Percentiles rank a stretch among this genome's conserved stretches.
phyloP scores from a whole-genome alignment of 192 early-diverging fungal genomes.

The Linnemannia hyalina region DNA sequence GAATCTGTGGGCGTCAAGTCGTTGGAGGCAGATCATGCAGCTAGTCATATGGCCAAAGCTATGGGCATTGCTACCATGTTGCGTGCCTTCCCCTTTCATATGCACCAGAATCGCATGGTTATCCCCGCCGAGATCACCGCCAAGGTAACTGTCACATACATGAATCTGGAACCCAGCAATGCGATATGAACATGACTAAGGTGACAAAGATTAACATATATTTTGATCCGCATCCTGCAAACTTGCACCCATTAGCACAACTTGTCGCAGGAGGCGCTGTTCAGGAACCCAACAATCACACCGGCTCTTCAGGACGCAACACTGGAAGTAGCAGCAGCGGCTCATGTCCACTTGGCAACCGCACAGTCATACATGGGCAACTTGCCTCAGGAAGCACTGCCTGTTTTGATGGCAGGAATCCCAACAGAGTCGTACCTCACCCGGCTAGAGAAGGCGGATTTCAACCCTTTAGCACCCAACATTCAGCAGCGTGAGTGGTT shows the following conservation, averaged over 20 bases:
- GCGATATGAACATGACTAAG: too few relatives aligned
- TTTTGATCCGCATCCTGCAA: neutral
- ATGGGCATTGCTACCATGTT: constrained; percentile 84
- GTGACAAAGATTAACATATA: neutral
- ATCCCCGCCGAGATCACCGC: constrained; percentile 83
- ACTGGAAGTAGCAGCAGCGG: constrained; percentile 89
- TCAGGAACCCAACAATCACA: constrained; percentile 66
- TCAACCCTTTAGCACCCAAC: constrained; percentile 83
- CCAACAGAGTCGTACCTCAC: constrained; percentile 81
- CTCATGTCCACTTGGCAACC: constrained; percentile 81
- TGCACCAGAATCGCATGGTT: constrained; percentile 74
- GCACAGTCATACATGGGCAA: constrained; percentile 72
- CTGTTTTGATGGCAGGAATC: constrained; percentile 80
- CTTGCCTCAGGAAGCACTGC: constrained; percentile 72
- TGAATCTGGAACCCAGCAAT: neutral
- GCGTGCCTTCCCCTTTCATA: constrained; percentile 79
- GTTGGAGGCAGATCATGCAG: constrained; percentile 89
- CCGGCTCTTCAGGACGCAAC: constrained; percentile 80
- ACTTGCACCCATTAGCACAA: constrained; percentile 66
- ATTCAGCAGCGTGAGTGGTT: constrained; percentile 77
- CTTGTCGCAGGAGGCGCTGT: constrained; percentile 82
- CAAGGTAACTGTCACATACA: constrained; percentile 65
- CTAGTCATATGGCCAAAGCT: constrained; percentile 92
- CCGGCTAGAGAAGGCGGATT: constrained; percentile 80
- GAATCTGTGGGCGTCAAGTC: constrained; percentile 87